Evolutionary conservation across 805 yeast species (phyloP), one percentile per base, ranked within the genome.

Genomic region (Metschnikowia similis): DNA sequence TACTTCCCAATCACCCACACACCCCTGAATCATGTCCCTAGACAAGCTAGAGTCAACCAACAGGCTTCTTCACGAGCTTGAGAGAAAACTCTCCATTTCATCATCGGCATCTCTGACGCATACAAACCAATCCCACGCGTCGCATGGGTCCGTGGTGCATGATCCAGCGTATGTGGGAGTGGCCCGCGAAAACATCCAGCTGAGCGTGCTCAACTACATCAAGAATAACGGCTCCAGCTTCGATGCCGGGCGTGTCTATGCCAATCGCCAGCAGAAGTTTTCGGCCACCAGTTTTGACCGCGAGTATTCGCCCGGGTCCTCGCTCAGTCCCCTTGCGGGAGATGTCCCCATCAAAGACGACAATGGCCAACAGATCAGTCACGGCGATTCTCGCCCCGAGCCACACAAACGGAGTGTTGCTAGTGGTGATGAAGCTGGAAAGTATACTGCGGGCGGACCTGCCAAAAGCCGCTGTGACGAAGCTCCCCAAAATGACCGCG

Each of bases 201-300:
- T 67, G 49, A 57, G 61, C 30, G 76, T 73, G 29, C 59, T 73
- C 29, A 67, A 56, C 53, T 71, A 70, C 48, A 68, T 72, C 39
- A 62, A 62, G 29, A 56, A 56, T 45, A 61, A 62, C 49, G 51
- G 54, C 31, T 52, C 60, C 31, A 56, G 56, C 31, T 65, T 67
- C 37, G 61, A 66, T 48, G 63, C 76, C 27, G 67, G 69, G 56
- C 71, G 65, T n/a, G 60, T 72, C 41, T 72, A 60, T 49, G 59
- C 67, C 27, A 73, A 71, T 47, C 60, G 76, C 42, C 71, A 69
- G 54, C 53, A 53, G 35, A 61, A 57, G 50, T 66, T 66, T 47
- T 26, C 39, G 2, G 53, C 69, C 50, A 67, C 73, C 21, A 61
- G 56, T 29, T 65, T 69, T 38, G 65, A 59, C 30, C 60, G 65